These are phyloP conservation scores for Heliamphora exappendiculata DNA, from an alignment of 148 eudicot genomes.

Conservation along the genomic window DNA sequence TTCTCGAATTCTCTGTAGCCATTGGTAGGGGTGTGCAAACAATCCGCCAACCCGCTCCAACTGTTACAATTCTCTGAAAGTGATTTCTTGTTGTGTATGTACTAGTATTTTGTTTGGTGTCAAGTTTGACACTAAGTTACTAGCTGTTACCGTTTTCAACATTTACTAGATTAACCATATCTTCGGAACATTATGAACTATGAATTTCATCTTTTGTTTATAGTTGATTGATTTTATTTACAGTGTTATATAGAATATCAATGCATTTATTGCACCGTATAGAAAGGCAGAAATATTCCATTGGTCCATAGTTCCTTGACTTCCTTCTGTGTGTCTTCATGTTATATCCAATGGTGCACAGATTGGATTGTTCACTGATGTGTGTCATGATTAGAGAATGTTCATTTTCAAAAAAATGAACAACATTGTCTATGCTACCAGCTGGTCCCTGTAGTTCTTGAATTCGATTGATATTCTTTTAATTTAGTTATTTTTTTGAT, in stretches of 20 bases:
- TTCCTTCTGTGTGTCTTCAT: neutral
- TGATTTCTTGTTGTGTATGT: neutral
- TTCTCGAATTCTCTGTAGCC: neutral
- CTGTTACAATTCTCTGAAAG: neutral
- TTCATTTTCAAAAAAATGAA: neutral
- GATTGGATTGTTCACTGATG: neutral
- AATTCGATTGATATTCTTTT: neutral
- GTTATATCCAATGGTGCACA: neutral
- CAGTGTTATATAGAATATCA: neutral
- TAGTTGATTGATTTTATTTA: neutral
- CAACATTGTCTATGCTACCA: neutral
- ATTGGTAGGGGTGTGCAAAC: no score
- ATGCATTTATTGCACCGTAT: neutral
- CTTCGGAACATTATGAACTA: neutral
- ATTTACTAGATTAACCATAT: neutral
- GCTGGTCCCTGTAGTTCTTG: neutral
- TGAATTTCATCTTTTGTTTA: neutral
- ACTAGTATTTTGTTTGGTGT: neutral
- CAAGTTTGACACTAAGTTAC: neutral
- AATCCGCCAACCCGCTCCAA: no score
- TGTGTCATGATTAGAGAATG: neutral
- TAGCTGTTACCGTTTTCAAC: neutral
- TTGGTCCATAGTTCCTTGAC: neutral
- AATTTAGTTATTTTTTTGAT: neutral
- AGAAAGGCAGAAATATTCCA: neutral